phyloP scores from a whole-genome alignment of 768 basidiomycete genomes.

The Russula ochroleuca region DNA sequence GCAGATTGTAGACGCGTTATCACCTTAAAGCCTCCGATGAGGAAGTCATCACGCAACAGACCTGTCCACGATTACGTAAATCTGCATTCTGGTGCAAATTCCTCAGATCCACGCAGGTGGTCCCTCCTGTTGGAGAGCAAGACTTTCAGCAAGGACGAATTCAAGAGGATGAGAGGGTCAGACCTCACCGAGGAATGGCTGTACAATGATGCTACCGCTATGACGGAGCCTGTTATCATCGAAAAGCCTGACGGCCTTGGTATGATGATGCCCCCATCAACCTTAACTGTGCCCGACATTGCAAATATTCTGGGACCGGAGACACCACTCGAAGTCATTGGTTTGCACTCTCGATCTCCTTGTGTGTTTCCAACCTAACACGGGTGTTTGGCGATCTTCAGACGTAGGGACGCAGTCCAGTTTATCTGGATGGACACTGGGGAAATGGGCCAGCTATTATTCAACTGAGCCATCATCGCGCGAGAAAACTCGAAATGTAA shows the following conservation, averaged over 20 bases:
- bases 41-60: slow-evolving; percentile 77
- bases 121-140: slow-evolving; percentile 64
- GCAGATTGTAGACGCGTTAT: slow-evolving; percentile 59
- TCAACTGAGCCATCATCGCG: slow-evolving; percentile 58
- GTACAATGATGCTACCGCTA: slow-evolving; percentile 61
- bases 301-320: slow-evolving; percentile 75
- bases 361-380: background rate
- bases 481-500: slow-evolving; percentile 92
- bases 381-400: slow-evolving; percentile 31
- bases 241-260: slow-evolving; percentile 76
- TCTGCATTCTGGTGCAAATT: slow-evolving; percentile 58
- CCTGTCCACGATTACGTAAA: slow-evolving; percentile 75
- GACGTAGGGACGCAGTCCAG: slow-evolving; percentile 89
- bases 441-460: slow-evolving; percentile 88
- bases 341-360: slow-evolving; percentile 40
- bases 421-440: slow-evolving; percentile 82
- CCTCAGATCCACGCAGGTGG: slow-evolving; percentile 62
- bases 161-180: slow-evolving; percentile 60
- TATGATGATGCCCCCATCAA: slow-evolving; percentile 77
- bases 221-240: slow-evolving; percentile 81
- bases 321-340: slow-evolving; percentile 86
- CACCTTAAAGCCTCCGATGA: slow-evolving; percentile 70
- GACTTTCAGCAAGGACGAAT: slow-evolving; percentile 55
- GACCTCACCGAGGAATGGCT: slow-evolving; percentile 75
- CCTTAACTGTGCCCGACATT: slow-evolving; percentile 76